Evolutionary conservation across 2,329 filamentous ascomycete genomes (phyloP).

Genomic region (Trichoderma pleuroti): DNA sequence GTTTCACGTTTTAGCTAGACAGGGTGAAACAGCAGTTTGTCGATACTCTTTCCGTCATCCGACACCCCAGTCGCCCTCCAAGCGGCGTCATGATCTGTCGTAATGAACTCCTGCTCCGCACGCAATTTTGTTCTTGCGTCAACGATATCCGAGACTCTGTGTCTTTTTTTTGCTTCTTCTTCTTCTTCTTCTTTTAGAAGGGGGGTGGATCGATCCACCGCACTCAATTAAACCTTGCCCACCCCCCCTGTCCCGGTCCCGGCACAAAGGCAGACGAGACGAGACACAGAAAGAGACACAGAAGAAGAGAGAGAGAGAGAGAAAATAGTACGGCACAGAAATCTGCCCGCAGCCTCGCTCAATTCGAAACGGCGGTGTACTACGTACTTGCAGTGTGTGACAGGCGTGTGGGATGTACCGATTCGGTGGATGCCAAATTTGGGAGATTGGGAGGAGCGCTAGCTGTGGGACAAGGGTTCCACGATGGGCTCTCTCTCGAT

Average conservation of each 20-base stretch:
- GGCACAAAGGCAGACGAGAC: not conserved
- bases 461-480: constrained; percentile 1
- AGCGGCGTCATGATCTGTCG: constrained; percentile 7
- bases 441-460: constrained; percentile 13
- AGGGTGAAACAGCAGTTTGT: not conserved
- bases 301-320: not conserved
- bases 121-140: constrained; percentile 5
- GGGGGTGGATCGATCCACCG: not conserved
- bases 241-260: not conserved
- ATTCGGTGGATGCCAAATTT: constrained; percentile 8
- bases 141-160: not conserved
- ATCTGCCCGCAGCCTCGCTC: constrained; percentile 15
- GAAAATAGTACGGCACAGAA: constrained; percentile 14
- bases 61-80: not conserved
- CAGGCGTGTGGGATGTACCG: constrained; percentile 5
- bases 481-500: not conserved
- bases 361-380: constrained; percentile 17
- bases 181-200: not conserved
- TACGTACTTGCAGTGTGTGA: not conserved
- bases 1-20: constrained; percentile 2
- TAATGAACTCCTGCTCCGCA: constrained; percentile 8
- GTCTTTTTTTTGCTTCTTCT: not conserved
- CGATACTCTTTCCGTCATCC: not conserved
- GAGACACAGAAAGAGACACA: no score
- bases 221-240: not conserved